Percentiles rank a stretch among this genome's conserved stretches.
Evolutionary conservation across 169 alveolate species (phyloP).

Genomic region (Hepatocystis sp.): DNA sequence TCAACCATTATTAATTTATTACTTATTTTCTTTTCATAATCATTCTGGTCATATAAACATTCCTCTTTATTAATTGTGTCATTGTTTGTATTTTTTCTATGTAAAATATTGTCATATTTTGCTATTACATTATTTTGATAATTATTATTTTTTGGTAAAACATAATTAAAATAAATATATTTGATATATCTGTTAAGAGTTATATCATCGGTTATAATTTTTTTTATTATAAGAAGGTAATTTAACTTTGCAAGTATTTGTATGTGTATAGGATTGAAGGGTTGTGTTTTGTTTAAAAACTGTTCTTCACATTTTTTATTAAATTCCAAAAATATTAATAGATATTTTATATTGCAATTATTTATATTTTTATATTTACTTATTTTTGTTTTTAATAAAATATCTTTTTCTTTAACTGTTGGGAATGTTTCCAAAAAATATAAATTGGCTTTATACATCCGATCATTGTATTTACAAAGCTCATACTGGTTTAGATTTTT

Average conservation of each 20-base stretch:
- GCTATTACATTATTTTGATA: too few species aligned
- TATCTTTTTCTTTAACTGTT: conserved; percentile 12
- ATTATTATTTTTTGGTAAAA: conserved; percentile 3
- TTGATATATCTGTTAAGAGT: conserved; percentile 16
- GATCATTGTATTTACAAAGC: conserved; percentile 14
- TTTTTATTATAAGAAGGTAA: conserved; percentile 46
- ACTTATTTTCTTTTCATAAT: too few species aligned
- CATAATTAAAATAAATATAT: conserved; percentile 12
- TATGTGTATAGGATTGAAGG: conserved; percentile 18
- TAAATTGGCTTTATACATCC: conserved; percentile 13
- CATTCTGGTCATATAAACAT: too few species aligned
- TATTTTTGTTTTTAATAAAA: conserved; percentile 18
- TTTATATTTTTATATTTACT: conserved; percentile 35
- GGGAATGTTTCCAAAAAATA: conserved; percentile 10
- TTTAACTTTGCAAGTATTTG: conserved; percentile 48
- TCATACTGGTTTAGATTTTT: conserved; percentile 22
- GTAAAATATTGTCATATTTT: too few species aligned
- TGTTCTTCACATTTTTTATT: conserved; percentile 24
- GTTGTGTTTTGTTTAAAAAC: conserved; percentile 24
- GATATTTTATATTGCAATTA: conserved; percentile 10
- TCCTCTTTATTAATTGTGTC: too few species aligned
- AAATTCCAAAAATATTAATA: conserved; percentile 36
- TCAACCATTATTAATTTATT: too few species aligned
- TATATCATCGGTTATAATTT: conserved; percentile 15
- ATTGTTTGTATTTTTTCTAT: too few species aligned